Conservation (phyloP, 2,329 filamentous ascomycete genomes). For the Botrytis tulipae region DNA sequence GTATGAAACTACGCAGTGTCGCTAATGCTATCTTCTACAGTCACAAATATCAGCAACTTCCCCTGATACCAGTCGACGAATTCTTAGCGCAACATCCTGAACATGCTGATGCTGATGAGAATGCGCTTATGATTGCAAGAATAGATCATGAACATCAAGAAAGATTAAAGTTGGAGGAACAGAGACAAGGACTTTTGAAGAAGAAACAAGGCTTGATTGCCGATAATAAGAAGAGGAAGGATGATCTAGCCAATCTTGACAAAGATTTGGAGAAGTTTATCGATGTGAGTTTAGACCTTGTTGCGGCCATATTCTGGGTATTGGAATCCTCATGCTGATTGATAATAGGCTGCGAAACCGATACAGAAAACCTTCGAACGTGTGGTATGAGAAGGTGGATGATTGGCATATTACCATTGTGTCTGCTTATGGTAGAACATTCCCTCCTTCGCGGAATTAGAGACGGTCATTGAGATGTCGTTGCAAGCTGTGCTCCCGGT, state of each 20-base stretch:
- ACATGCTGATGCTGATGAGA: constrained; percentile 67
- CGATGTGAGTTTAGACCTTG: constrained; percentile 56
- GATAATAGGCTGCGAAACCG: constrained; percentile 71
- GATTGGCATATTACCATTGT: background rate
- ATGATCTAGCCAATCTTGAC: constrained; percentile 87
- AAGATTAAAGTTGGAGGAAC: constrained; percentile 80
- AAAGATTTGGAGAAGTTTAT: constrained; percentile 92
- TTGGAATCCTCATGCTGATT: constrained; percentile 17
- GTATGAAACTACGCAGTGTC: background rate
- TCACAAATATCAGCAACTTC: constrained; percentile 84
- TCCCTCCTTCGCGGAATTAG: background rate
- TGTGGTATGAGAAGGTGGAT: constrained; percentile 42
- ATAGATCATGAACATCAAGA: constrained; percentile 89
- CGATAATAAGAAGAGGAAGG: constrained; percentile 88
- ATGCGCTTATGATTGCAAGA: constrained; percentile 81
- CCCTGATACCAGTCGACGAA: constrained; percentile 78
- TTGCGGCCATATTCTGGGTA: background rate
- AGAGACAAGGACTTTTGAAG: constrained; percentile 73
- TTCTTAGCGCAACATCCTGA: constrained; percentile 78
- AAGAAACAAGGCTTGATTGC: constrained; percentile 67
- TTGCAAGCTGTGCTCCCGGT: background rate
- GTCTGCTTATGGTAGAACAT: background rate
- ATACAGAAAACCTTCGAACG: constrained; percentile 86
- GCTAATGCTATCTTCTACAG: constrained; percentile 43
- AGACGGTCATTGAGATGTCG: background rate